phyloP scores from a whole-genome alignment of 164 flowering plant genomes.

The Macadamia integrifolia region DNA sequence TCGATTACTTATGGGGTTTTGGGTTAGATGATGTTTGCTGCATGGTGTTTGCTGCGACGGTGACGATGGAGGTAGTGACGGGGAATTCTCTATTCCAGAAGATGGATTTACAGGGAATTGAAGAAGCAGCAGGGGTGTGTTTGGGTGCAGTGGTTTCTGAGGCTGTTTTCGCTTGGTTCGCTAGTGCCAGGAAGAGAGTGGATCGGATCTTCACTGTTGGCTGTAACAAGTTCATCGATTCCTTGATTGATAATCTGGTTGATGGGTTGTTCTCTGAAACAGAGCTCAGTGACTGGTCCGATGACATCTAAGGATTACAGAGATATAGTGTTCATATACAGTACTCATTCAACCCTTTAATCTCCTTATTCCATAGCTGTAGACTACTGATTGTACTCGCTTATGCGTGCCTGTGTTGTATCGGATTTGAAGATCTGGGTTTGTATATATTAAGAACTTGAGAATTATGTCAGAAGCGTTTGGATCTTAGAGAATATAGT shows the following conservation, averaged over 20 bases:
- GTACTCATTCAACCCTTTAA: no score
- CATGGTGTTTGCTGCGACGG: conserved; percentile 67
- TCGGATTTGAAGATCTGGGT: no score
- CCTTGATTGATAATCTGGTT: conserved; percentile 68
- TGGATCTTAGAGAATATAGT: no score
- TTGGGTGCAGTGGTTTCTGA: conserved; percentile 49
- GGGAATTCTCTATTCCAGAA: conserved; percentile 78
- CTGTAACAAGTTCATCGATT: conserved; percentile 71
- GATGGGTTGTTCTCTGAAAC: conserved; percentile 78
- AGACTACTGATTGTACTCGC: no score
- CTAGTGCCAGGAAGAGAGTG: conserved; percentile 56
- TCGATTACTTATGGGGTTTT: no score
- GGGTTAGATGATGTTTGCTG: no score
- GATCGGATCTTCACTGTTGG: conserved; percentile 56
- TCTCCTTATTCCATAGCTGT: no score
- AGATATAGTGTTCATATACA: no score
- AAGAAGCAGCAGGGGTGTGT: conserved; percentile 52
- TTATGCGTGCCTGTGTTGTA: no score
- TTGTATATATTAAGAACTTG: no score
- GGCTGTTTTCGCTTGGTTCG: conserved; percentile 66
- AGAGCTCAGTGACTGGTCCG: conserved; percentile 59
- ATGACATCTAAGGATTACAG: conserved; percentile 30
- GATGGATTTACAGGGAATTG: conserved; percentile 63
- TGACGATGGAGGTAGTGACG: conserved; percentile 48
- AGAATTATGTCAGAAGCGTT: no score